A percentile compares a stretch with the other conserved stretches of the same genome.
Evolutionary conservation across 768 basidiomycete species (phyloP).

Genomic region (Cystoderma amianthinum): DNA sequence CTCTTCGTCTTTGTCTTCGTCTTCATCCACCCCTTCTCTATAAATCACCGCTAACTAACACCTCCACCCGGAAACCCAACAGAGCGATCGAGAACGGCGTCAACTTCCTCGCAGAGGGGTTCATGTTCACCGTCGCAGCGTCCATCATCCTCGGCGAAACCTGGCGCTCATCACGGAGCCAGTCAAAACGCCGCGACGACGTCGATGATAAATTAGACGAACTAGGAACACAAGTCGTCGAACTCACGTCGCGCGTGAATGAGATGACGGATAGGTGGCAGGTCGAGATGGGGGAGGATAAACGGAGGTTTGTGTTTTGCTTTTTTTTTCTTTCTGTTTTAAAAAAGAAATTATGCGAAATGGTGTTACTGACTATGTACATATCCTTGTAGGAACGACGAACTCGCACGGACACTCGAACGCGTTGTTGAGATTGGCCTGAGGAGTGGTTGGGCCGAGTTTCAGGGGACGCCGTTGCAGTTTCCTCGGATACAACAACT

Average conservation of each 20-base stretch:
- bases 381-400: slow-evolving; percentile 45
- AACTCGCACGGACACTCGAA: slow-evolving; percentile 58
- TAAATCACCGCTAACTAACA: neutral
- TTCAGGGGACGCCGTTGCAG: slow-evolving; percentile 51
- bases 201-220: slow-evolving; percentile 69
- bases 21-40: no score
- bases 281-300: slow-evolving; percentile 35
- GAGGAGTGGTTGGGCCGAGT: slow-evolving; percentile 57
- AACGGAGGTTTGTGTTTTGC: slow-evolving; percentile 30
- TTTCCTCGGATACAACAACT: slow-evolving; percentile 28
- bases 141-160: slow-evolving; percentile 69
- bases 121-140: slow-evolving; percentile 74
- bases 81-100: slow-evolving; percentile 86
- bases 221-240: slow-evolving; percentile 37
- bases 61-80: slow-evolving; percentile 1
- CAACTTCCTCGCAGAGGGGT: slow-evolving; percentile 79
- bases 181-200: slow-evolving; percentile 61
- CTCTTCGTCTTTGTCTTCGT: no score
- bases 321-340: slow-evolving; percentile 1
- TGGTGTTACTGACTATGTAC: neutral
- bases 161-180: slow-evolving; percentile 65
- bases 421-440: slow-evolving; percentile 65
- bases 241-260: slow-evolving; percentile 36
- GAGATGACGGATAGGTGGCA: slow-evolving; percentile 32
- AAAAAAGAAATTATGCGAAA: neutral